phyloP scores from a whole-genome alignment of 2,329 filamentous ascomycete species.

The Ophiosphaerella korrae region DNA sequence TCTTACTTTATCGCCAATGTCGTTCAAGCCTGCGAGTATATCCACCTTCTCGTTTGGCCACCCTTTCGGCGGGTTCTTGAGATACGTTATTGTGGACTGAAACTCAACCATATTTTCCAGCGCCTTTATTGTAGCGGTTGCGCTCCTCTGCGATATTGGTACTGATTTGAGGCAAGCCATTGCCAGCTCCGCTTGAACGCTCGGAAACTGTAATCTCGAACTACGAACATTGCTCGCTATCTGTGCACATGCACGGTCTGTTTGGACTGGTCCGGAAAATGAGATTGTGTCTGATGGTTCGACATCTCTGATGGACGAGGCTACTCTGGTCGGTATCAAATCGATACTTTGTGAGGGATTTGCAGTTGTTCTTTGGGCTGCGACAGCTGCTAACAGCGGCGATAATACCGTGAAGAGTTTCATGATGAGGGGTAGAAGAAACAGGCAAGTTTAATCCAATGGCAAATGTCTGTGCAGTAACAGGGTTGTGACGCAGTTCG shows the following conservation, averaged over 20 bases:
- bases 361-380: constrained; percentile 20
- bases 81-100: constrained; percentile 49
- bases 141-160: constrained; percentile 35
- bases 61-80: constrained; percentile 46
- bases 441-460: too few relatives aligned
- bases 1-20: constrained; percentile 40
- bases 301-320: constrained; percentile 26
- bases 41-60: constrained; percentile 48
- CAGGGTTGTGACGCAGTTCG: background rate
- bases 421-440: constrained; percentile 16
- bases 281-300: constrained; percentile 36
- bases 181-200: constrained; percentile 41
- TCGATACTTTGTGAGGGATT: constrained; percentile 7
- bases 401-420: constrained; percentile 20
- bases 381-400: constrained; percentile 24
- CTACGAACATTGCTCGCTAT: constrained; percentile 24
- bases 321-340: constrained; percentile 13
- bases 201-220: constrained; percentile 18
- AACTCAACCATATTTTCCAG: constrained; percentile 46
- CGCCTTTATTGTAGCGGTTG: constrained; percentile 32
- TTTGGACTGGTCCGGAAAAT: constrained; percentile 36
- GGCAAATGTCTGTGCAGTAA: background rate
- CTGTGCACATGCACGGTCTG: constrained; percentile 35
- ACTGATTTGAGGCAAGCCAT: constrained; percentile 46
- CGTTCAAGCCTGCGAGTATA: constrained; percentile 43